These are phyloP conservation scores for Jaltomata sinuosa DNA, from an alignment of 257 asterid species.

Conservation along the genomic window DNA sequence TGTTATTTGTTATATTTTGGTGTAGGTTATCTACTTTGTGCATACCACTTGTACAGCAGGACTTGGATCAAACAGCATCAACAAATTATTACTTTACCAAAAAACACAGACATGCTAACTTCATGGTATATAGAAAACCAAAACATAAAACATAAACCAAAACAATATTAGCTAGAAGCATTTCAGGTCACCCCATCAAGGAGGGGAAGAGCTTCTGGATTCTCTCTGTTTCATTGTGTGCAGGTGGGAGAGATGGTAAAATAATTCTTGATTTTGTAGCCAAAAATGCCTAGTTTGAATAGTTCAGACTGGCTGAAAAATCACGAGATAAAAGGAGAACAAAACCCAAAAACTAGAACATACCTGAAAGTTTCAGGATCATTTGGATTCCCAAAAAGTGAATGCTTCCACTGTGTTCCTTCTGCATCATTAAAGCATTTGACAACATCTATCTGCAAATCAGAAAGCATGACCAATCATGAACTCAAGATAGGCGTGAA, in stretches of 20 bases:
- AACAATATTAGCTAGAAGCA: neutral
- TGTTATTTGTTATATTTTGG: neutral
- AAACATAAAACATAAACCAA: neutral
- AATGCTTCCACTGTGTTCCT: conserved; percentile 89
- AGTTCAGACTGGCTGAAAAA: conserved; percentile 1
- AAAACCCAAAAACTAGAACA: conserved; percentile 6
- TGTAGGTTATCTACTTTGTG: neutral
- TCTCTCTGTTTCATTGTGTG: neutral
- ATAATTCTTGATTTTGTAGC: neutral
- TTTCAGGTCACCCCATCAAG: neutral
- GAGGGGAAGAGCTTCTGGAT: neutral
- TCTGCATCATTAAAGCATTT: conserved; percentile 82
- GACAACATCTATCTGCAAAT: conserved; percentile 69
- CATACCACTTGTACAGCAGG: neutral
- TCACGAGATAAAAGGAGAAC: neutral
- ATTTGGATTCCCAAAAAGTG: conserved; percentile 94
- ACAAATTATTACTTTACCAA: neutral
- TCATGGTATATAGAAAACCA: neutral
- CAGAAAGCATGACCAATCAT: conserved; percentile 11
- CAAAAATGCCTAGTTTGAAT: neutral
- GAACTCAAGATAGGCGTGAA: neutral
- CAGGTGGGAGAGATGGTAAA: neutral
- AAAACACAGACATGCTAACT: neutral
- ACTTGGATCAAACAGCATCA: neutral
- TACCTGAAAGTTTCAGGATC: conserved; percentile 89